phyloP scores from a whole-genome alignment of 2,329 filamentous ascomycete species.

The Nemania diffusa region DNA sequence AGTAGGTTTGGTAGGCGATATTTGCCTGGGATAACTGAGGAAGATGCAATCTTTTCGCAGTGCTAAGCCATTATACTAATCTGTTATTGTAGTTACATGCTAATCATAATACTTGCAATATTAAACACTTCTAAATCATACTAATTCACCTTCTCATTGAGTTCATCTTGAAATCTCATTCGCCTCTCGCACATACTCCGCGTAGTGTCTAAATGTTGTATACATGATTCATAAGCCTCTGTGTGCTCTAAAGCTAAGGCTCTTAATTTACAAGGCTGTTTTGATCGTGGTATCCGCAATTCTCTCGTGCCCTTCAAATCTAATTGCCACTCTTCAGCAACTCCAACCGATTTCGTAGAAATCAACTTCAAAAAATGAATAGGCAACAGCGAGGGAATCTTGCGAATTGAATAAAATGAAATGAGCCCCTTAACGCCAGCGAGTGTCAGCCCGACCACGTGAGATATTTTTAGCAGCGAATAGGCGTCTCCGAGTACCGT shows the following conservation, averaged over 20 bases:
- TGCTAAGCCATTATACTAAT: background rate
- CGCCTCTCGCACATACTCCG: background rate
- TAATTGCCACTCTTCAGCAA: background rate
- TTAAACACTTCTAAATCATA: too few relatives aligned
- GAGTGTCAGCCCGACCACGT: constrained; percentile 8
- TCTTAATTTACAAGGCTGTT: background rate
- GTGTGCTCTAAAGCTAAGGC: background rate
- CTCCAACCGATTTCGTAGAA: background rate
- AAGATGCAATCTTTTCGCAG: background rate
- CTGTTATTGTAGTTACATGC: background rate
- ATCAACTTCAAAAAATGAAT: background rate
- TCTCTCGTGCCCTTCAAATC: background rate
- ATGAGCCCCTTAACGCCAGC: constrained; percentile 27
- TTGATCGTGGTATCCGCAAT: constrained; percentile 4
- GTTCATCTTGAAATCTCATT: background rate
- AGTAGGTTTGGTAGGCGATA: background rate
- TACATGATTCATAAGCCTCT: background rate
- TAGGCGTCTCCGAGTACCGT: background rate
- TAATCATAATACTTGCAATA: background rate
- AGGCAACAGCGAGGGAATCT: constrained; percentile 3
- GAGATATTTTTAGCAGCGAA: background rate
- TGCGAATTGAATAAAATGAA: background rate
- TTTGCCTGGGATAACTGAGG: background rate
- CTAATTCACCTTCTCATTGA: too few relatives aligned
- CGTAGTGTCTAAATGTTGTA: background rate